Percentiles rank a stretch among this genome's conserved stretches.
Evolutionary conservation across 129 eudicot genomes (phyloP).

Genomic region (Arctium lappa): DNA sequence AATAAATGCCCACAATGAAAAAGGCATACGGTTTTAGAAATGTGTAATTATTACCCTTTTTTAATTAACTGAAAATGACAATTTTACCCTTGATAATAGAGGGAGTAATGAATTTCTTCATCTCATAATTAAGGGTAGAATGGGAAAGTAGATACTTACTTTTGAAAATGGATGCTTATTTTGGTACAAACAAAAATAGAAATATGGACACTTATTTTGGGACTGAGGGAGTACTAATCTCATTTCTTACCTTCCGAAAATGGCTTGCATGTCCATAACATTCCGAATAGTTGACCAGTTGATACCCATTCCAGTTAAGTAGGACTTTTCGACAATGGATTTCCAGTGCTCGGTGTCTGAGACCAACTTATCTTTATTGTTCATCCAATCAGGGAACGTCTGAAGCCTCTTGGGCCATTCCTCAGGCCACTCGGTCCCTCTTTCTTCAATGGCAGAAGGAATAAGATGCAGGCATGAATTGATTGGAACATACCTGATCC

Average conservation of each 20-base stretch:
- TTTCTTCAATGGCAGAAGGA: slow-evolving; percentile 87
- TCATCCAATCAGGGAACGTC: slow-evolving; percentile 86
- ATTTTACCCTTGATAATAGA: not conserved
- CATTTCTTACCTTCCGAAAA: slow-evolving; percentile 76
- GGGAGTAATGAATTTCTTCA: not conserved
- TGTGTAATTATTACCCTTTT: not conserved
- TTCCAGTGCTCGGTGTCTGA: slow-evolving; percentile 81
- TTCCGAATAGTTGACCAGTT: slow-evolving; percentile 89
- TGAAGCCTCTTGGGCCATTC: slow-evolving; percentile 96
- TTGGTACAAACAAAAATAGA: too few species aligned
- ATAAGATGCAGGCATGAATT: slow-evolving; percentile 63
- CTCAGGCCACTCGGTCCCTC: slow-evolving; percentile 96
- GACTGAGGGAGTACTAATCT: not conserved
- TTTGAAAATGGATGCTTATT: too few species aligned
- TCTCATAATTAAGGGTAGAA: not conserved
- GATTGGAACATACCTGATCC: slow-evolving; percentile 66
- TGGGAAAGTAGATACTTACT: not conserved
- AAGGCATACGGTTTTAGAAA: not conserved
- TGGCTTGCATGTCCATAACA: slow-evolving; percentile 97
- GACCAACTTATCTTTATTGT: slow-evolving; percentile 57
- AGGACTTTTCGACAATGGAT: slow-evolving; percentile 72
- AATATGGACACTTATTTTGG: not conserved
- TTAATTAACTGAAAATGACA: not conserved
- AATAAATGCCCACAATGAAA: not conserved
- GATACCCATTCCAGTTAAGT: slow-evolving; percentile 79